Base-by-base conservation (phyloP, 345 rosid species). In the Eucalyptus curtisii region DNA sequence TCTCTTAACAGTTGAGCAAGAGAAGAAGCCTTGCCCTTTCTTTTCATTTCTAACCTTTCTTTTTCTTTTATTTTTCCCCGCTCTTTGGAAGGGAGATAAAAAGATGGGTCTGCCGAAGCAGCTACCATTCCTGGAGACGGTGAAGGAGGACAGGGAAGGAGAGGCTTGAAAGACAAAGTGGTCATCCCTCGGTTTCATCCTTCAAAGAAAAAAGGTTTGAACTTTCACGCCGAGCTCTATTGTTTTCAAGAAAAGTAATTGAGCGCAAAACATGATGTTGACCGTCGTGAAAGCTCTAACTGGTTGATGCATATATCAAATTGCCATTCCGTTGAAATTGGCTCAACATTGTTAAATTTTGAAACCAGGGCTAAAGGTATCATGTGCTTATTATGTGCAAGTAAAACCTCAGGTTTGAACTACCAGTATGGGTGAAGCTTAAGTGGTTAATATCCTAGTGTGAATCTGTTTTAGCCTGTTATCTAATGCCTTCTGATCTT, bases 101-200 rank as follows among this genome's bases (percentile, higher is more conserved):
- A 57, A 82, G n/a, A 30, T 91, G 81, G 90, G 89, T 49, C 87
- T 33, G 95, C 95, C 45, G 92, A 92, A 93, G 98, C 98, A 49
- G 96, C 98, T 30, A 89, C 97, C 42, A 92, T 94, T 96, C 10
- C n/a, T 96, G 92, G 99, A 97, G 92, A 97, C 89, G 90, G 98
- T 96, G 79, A 95, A 97, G 92, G 90, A 42, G 90, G 98, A 95
- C 91, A 13, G 93, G 98, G 87, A 93, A 94, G 90, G 95, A 92
- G 95, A 95, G 98, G 92, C 93, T 96, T 87, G 98, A 97, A 92
- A 95, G 93, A 91, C 99, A 94, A 92, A 94, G 93, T 52, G 81
- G 93, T 94, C 84, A 90, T 98, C 89, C 82, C 27, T 37, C 82
- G 27, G 96, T 57, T 86, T 96, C 99, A 81, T 93, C 98, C 49